Evolutionary conservation across 495 filamentous ascomycete species (phyloP).

Genomic region (Cryomyces antarcticus): DNA sequence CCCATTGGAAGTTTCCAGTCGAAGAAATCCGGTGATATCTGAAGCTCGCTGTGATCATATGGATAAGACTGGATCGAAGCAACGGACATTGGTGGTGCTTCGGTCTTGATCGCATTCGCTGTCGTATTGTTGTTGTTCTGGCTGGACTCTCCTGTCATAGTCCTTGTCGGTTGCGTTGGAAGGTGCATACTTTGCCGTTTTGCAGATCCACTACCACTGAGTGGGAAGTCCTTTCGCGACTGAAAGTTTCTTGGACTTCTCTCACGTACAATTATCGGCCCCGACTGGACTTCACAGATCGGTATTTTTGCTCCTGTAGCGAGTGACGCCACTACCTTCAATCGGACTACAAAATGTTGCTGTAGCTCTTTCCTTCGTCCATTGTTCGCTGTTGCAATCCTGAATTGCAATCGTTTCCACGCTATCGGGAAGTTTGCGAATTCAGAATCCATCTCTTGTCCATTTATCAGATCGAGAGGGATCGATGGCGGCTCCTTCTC

Average conservation of each 20-base stretch:
- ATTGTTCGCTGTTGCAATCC: constrained; percentile 77
- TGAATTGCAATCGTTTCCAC: constrained; percentile 85
- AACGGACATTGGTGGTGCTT: constrained; percentile 2
- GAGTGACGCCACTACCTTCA: constrained; percentile 39
- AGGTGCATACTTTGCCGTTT: constrained; percentile 15
- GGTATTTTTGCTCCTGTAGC: constrained; percentile 33
- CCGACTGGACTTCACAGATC: constrained; percentile 40
- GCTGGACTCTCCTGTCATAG: constrained; percentile 3
- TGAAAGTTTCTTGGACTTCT: constrained; percentile 51
- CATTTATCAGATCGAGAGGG: constrained; percentile 49
- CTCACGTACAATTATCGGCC: constrained; percentile 47
- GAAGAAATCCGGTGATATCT: constrained; percentile 16
- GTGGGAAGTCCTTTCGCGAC: constrained; percentile 41
- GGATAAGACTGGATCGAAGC: neutral
- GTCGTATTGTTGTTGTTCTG: constrained; percentile 6
- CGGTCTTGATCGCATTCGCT: constrained; percentile 23
- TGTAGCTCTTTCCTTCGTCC: constrained; percentile 50
- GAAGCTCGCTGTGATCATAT: constrained; percentile 15
- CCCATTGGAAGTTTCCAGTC: constrained; percentile 14
- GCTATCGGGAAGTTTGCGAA: constrained; percentile 65
- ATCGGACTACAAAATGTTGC: constrained; percentile 48
- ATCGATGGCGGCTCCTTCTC: constrained; percentile 49
- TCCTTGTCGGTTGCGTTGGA: constrained; percentile 22
- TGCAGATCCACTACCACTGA: constrained; percentile 25
- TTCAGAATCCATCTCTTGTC: constrained; percentile 58